Evolutionary conservation across 257 asterid genomes (phyloP).

Genomic region (Euphrasia confusa): DNA sequence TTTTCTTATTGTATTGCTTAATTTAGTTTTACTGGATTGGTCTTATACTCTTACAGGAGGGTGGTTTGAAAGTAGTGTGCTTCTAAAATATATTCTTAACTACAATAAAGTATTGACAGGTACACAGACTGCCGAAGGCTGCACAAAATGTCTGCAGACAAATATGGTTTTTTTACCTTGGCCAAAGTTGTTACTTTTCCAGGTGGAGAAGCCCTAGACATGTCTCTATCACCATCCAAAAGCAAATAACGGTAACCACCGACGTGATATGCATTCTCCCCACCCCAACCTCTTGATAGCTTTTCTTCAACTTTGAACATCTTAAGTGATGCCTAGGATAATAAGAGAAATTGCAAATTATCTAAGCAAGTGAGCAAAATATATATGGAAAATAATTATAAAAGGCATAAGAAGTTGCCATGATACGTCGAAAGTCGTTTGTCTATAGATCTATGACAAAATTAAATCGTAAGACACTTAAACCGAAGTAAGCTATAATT

Average conservation of each 20-base stretch:
- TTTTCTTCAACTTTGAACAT: slow-evolving; percentile 80
- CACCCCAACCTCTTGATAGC: slow-evolving; percentile 98
- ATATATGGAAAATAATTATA: background rate
- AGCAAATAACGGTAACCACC: slow-evolving; percentile 90
- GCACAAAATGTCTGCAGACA: background rate
- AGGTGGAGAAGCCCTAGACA: slow-evolving; percentile 92
- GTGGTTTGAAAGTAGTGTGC: too few relatives aligned
- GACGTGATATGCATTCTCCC: slow-evolving; percentile 97
- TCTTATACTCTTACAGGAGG: too few relatives aligned
- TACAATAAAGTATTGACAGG: background rate
- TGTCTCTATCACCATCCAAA: slow-evolving; percentile 69
- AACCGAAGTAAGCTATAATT: background rate
- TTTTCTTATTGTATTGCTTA: too few relatives aligned
- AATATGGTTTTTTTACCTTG: slow-evolving; percentile 47
- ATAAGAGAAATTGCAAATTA: slow-evolving; percentile 22
- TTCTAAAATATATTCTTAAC: background rate
- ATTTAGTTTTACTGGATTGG: too few relatives aligned
- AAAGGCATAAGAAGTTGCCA: background rate
- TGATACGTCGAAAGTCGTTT: background rate
- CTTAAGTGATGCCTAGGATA: slow-evolving; percentile 60
- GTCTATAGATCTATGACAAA: slow-evolving; percentile 4
- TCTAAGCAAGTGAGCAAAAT: slow-evolving; percentile 4
- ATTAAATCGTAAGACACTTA: background rate
- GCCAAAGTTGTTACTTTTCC: slow-evolving; percentile 94
- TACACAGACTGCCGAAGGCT: slow-evolving; percentile 4